phyloP scores from a whole-genome alignment of 2,329 filamentous ascomycete species.

The Aspergillus sp. region DNA sequence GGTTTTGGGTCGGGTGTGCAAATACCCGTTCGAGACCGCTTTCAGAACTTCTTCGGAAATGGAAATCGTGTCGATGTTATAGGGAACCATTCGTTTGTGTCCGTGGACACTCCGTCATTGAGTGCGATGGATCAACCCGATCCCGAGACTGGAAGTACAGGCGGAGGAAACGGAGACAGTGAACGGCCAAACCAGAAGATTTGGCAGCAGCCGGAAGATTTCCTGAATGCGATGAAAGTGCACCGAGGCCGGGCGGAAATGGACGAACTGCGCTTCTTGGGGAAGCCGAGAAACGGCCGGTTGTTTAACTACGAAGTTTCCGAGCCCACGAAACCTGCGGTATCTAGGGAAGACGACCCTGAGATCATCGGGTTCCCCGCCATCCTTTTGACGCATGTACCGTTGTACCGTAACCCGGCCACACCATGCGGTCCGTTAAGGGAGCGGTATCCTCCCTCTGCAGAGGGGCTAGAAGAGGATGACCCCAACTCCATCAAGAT shows the following conservation, averaged over 20 bases:
- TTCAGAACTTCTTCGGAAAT: slow-evolving; percentile 84
- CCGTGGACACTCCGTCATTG: slow-evolving; percentile 82
- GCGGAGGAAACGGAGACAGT: slow-evolving; percentile 47
- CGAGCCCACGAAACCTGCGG: slow-evolving; percentile 51
- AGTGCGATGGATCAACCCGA: slow-evolving; percentile 68
- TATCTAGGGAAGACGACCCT: slow-evolving; percentile 21
- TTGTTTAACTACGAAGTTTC: slow-evolving; percentile 61
- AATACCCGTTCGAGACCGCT: slow-evolving; percentile 74
- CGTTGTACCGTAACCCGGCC: slow-evolving; percentile 75
- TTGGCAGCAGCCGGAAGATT: slow-evolving; percentile 73
- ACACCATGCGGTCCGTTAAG: slow-evolving; percentile 85
- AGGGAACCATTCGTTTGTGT: slow-evolving; percentile 94
- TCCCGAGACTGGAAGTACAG: slow-evolving; percentile 45
- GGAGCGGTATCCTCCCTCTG: slow-evolving; percentile 76
- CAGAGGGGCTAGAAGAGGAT: slow-evolving; percentile 61
- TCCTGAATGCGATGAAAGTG: slow-evolving; percentile 66
- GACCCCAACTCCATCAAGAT: slow-evolving; percentile 77
- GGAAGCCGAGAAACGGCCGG: slow-evolving; percentile 58
- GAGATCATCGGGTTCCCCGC: slow-evolving; percentile 69
- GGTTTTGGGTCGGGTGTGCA: slow-evolving; percentile 88
- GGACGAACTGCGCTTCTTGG: slow-evolving; percentile 66
- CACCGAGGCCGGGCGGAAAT: slow-evolving; percentile 67
- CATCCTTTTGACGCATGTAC: slow-evolving; percentile 86
- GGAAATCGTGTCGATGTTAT: slow-evolving; percentile 88
- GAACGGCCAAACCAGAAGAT: slow-evolving; percentile 60